Evolutionary conservation across 192 early-diverging fungal species (phyloP).

Genomic region (Gonapodya prolifera): DNA sequence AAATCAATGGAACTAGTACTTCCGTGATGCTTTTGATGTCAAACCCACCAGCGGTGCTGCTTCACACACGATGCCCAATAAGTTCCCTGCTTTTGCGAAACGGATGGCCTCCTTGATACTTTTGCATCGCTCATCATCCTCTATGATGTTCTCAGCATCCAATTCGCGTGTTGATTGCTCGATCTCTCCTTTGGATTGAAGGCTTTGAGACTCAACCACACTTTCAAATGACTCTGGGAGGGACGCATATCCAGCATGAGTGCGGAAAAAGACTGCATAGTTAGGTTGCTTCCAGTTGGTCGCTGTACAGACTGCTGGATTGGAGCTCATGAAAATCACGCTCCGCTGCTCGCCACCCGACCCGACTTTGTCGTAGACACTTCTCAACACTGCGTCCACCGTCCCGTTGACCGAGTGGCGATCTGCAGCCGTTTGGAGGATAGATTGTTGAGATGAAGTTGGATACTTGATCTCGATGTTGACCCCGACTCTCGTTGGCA

Average conservation of each 20-base stretch:
- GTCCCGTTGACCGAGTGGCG: slow-evolving; percentile 64
- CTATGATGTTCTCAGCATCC: slow-evolving; percentile 4
- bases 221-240: neutral
- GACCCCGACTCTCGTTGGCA: slow-evolving; percentile 32
- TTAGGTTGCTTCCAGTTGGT: slow-evolving; percentile 99
- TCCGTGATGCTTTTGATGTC: neutral
- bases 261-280: slow-evolving; percentile 89
- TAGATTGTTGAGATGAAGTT: slow-evolving; percentile 42
- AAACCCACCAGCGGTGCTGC: slow-evolving; percentile 69
- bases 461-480: slow-evolving; percentile 85
- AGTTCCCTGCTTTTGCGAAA: slow-evolving; percentile 82
- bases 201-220: neutral
- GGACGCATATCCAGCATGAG: slow-evolving; percentile 12
- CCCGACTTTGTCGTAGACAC: slow-evolving; percentile 64
- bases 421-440: slow-evolving; percentile 31
- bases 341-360: slow-evolving; percentile 27
- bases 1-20: slow-evolving; percentile 1
- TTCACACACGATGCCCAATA: slow-evolving; percentile 86
- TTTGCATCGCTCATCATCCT: slow-evolving; percentile 23
- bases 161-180: neutral
- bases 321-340: slow-evolving; percentile 84
- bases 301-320: slow-evolving; percentile 79
- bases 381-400: slow-evolving; percentile 79
- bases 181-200: neutral
- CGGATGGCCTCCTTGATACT: slow-evolving; percentile 91